These are phyloP conservation scores for Fusarium oligoseptatum DNA, from an alignment of 2,329 filamentous ascomycete species.

Conservation along the genomic window DNA sequence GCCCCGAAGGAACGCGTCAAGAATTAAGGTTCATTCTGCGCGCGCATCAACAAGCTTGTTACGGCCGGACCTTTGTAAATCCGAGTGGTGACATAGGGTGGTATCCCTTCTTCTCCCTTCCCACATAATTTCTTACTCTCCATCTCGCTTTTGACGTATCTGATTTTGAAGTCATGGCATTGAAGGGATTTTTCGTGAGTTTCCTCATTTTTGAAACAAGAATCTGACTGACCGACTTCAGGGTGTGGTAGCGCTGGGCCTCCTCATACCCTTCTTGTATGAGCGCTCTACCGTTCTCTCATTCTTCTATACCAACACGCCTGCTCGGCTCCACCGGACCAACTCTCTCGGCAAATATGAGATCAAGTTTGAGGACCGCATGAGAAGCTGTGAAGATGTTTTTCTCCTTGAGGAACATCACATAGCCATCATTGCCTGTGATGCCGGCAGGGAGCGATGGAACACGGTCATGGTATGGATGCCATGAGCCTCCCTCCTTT, in stretches of 20 bases:
- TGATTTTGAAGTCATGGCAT: constrained; percentile 10
- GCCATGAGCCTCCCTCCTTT: background rate
- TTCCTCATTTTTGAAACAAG: accelerated
- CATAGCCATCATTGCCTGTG: constrained; percentile 55
- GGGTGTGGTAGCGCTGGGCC: constrained; percentile 21
- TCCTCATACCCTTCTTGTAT: constrained; percentile 23
- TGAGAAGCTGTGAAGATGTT: constrained; percentile 57
- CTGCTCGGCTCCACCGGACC: constrained; percentile 44
- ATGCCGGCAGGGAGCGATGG: constrained; percentile 55
- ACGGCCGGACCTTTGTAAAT: background rate
- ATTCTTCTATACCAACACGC: constrained; percentile 49
- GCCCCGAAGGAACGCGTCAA: background rate
- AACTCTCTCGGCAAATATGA: constrained; percentile 46
- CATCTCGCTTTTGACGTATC: background rate
- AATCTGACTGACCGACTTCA: background rate
- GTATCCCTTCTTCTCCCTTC: background rate
- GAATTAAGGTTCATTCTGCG: background rate
- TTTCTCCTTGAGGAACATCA: constrained; percentile 53
- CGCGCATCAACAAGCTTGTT: background rate
- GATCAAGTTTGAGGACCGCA: constrained; percentile 53
- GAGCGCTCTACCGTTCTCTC: constrained; percentile 32
- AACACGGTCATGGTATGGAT: constrained; percentile 57
- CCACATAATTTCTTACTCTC: background rate
- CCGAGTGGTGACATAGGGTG: background rate
- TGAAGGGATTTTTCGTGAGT: constrained; percentile 20